Evolutionary conservation across 2,329 filamentous ascomycete genomes (phyloP), one percentile per base, ranked within the genome.

Genomic region (Fonsecaea monophora): DNA sequence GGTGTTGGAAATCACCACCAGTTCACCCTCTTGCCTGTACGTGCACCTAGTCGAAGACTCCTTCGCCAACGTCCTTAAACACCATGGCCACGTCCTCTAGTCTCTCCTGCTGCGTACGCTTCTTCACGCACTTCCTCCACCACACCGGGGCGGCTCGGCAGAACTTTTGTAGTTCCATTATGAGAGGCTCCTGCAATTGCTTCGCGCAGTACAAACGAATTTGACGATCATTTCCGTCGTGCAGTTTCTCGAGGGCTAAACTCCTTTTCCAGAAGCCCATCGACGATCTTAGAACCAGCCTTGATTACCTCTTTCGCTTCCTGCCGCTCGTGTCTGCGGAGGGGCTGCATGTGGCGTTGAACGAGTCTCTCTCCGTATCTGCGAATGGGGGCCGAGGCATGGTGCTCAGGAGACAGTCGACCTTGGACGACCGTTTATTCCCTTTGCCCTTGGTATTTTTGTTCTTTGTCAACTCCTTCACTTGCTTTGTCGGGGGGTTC

Each of bases 231-330:
- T 60, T 35, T 38, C 35, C 57, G 13, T 48, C 40, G 32, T 48
- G 57, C 10, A 60, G 57, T 42, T 60, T 38, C 6, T 60, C 37
- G 18, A 50, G 25, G n/a, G 7, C 50, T 13, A 40, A 60, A 60
- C 30, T n/a, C 34, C 57, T 50, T 60, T 15, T 45, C 40, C 13
- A 60, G 10, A 7, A 60, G 57, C 8, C 37, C 40, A 13, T 45
- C 57, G 32, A 48, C 40, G 40, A 60, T 50, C 40, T 35, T 37
- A 4, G 37, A 45, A 9, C 37, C 57, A 1, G 40, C 57, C 12
- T 48, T n/a, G 13, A 18, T 50, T n/a, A 59, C 9, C 37, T 32
- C 3, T 13, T 40, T n/a, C 8, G 32, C 30, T 15, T 48, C 38
- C 21, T 21, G 15, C 21, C 37, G 57, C 6, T 12, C 21, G 37